phyloP scores from a whole-genome alignment of 164 flowering plant genomes.

The Euptelea pleiosperma region DNA sequence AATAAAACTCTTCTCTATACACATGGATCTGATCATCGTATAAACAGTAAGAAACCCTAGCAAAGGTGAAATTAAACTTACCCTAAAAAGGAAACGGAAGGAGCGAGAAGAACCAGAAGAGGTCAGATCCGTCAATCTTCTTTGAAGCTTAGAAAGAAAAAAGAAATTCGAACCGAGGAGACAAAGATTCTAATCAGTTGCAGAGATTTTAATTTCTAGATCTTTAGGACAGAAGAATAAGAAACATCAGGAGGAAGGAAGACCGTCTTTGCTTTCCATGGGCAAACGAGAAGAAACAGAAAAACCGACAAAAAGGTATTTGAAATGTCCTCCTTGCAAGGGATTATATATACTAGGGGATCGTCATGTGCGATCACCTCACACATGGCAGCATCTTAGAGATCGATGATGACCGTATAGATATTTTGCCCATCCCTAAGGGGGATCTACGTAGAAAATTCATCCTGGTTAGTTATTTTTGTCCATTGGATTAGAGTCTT shows the following conservation, averaged over 20 bases:
- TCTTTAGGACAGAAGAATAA: neutral
- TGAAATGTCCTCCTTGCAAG: constrained; percentile 24
- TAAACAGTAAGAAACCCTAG: neutral
- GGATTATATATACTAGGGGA: too few species aligned
- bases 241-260: neutral
- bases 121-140: neutral
- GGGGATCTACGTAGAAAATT: too few species aligned
- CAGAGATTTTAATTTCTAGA: neutral
- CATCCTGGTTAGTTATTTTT: too few species aligned
- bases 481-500: too few species aligned
- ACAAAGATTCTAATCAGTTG: neutral
- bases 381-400: too few species aligned
- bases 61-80: neutral
- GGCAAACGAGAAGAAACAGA: constrained; percentile 25
- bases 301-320: constrained; percentile 26
- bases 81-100: neutral
- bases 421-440: too few species aligned
- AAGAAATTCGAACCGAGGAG: neutral
- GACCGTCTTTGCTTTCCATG: neutral
- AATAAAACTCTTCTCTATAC: neutral
- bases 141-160: neutral
- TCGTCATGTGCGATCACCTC: too few species aligned
- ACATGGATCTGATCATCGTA: constrained; percentile 9
- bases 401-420: too few species aligned
- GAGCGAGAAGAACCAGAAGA: constrained; percentile 1